These are phyloP conservation scores for Phaeosphaeriaceae sp. DNA, from an alignment of 2,329 filamentous ascomycete genomes.

Conservation along the genomic window DNA sequence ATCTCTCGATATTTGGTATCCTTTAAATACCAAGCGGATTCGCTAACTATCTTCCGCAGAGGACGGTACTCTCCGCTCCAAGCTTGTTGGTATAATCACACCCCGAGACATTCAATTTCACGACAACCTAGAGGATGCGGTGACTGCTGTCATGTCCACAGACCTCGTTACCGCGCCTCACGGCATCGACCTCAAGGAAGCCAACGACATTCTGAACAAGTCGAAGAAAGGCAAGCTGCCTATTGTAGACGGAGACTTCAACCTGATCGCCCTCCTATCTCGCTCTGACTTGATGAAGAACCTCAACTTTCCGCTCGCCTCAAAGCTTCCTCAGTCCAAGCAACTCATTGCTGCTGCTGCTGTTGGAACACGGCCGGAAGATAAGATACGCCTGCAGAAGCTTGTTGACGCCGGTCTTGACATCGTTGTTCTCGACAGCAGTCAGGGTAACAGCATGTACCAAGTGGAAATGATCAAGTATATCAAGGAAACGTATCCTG, in stretches of 20 bases:
- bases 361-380: constrained; percentile 92
- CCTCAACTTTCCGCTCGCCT: constrained; percentile 93
- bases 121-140: constrained; percentile 71
- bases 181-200: constrained; percentile 83
- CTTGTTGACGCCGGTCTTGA: constrained; percentile 95
- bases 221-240: constrained; percentile 99
- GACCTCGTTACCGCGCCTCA: constrained; percentile 87
- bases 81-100: constrained; percentile 96
- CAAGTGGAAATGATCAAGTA: constrained; percentile 98
- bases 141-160: constrained; percentile 92
- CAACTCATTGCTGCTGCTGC: constrained; percentile 95
- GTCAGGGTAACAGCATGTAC: constrained; percentile 98
- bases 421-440: constrained; percentile 93
- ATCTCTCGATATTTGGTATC: background rate
- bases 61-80: constrained; percentile 89
- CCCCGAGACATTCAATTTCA: constrained; percentile 99
- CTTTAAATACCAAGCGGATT: background rate
- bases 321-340: constrained; percentile 95
- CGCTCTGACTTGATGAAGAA: constrained; percentile 97
- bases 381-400: constrained; percentile 83
- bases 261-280: constrained; percentile 64
- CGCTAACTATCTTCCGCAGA: constrained; percentile 62
- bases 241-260: constrained; percentile 82
- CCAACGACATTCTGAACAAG: constrained; percentile 89
- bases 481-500: constrained; percentile 85